These are phyloP conservation scores for Exophiala alcalophila DNA, from an alignment of 2,329 filamentous ascomycete genomes.

Conservation along the genomic window DNA sequence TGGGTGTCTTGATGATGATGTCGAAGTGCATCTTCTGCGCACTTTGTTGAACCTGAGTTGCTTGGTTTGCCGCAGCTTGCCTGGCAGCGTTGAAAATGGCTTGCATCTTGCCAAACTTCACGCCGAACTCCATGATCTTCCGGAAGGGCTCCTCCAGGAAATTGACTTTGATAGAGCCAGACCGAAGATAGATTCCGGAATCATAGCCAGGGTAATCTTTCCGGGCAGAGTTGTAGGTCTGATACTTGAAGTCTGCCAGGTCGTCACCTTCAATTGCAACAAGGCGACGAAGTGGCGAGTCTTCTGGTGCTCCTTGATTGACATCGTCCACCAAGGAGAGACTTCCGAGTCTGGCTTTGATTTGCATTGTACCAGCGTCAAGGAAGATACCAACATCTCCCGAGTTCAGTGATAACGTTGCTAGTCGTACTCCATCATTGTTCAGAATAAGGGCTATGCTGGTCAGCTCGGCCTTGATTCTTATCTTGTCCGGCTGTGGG, in stretches of 20 bases:
- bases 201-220: conserved; percentile 90
- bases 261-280: conserved; percentile 95
- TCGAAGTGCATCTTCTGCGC: conserved; percentile 92
- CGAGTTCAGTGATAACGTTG: conserved; percentile 87
- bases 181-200: conserved; percentile 82
- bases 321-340: conserved; percentile 89
- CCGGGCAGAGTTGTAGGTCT: conserved; percentile 80
- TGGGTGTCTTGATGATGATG: conserved; percentile 88
- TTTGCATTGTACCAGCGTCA: conserved; percentile 78
- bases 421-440: conserved; percentile 92
- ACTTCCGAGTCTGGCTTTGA: conserved; percentile 82
- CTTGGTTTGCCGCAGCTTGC: conserved; percentile 89
- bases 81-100: conserved; percentile 96
- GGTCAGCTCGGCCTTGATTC: conserved; percentile 90
- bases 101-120: conserved; percentile 99
- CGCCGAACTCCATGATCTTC: conserved; percentile 95
- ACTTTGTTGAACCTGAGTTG: conserved; percentile 86
- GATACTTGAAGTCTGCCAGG: conserved; percentile 93
- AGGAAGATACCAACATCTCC: conserved; percentile 90
- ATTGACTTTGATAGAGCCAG: conserved; percentile 93
- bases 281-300: conserved; percentile 78
- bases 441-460: conserved; percentile 93
- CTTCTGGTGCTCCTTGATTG: conserved; percentile 78
- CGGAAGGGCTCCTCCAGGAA: conserved; percentile 96
- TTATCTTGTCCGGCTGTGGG: conserved; percentile 64